Evolutionary conservation across 805 yeast genomes (phyloP), one percentile per base, ranked within the genome.

Genomic region (Yamadazyma kitorensis): DNA sequence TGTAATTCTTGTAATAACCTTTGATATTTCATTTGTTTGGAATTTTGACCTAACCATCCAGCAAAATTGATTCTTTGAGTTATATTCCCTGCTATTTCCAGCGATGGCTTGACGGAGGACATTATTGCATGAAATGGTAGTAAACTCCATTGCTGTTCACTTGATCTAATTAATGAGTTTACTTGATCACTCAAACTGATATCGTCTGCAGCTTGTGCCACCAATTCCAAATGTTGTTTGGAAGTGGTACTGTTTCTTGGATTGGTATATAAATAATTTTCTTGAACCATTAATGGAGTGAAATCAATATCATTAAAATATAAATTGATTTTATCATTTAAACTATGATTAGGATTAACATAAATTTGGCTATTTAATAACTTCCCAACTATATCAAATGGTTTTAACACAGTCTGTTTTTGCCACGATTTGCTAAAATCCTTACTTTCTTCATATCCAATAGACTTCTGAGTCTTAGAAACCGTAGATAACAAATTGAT

Each of bases 301-400:
- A 93, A 83, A 53, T 88, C 96, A 60, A 86, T 85, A 59, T 93
- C 98, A 58, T 87, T 88, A 67, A 93, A 93, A 54, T 88, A 93
- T 33, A 87, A 70, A 48, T 85, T 91, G 51, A 91, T 80, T 54
- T 87, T 85, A 43, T 87, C 95, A 57, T 81, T 83, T 43, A 91
- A 56, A 2, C 80, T 69, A 37, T 74, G 71, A n/a, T 63, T 59
- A 2, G 75, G 62, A 45, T 60, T 63, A 36, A 78, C 66, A 57
- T 79, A 84, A 11, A 76, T 69, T 15, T 74, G 72, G 0, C 82
- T 82, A 27, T 56, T 58, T 30, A 91, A 67, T 26, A 86, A 61
- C 46, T 75, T 76, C 17, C 79, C 82, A 1, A 84, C 74, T 40
- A 93, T 86, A 52, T 91, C 98, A 63, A 91, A 93, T 4, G 97